Base-by-base conservation (phyloP, 495 filamentous ascomycete genomes). In the Evansstolkia leycettana region DNA sequence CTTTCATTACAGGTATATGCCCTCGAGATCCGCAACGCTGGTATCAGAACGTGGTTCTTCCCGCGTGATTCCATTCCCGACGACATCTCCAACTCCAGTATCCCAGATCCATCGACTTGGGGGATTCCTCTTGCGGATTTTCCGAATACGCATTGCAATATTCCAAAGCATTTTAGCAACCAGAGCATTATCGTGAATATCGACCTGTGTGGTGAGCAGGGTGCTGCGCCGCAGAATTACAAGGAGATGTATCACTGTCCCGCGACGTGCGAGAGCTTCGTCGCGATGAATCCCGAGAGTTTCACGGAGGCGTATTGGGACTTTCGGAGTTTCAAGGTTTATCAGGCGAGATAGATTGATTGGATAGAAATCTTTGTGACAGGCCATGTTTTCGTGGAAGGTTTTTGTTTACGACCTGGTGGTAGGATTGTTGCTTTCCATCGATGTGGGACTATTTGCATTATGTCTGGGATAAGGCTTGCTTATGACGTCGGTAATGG, bases 151-250 rank as follows among this genome's bases (percentile, higher is more conserved):
- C 35, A 69, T 33, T 72, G 68, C 39, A 52, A 69, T 36, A 66
- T 70, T 34, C 25, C 41, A 1, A 45, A 51, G 2, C 63, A 70
- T 37, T 72, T 72, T 50, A 43, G 37, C 25, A 72, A 72, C 32
- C 58, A 67, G 43, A 64, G 58, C 39, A 72, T 72, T 38, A 62
- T 72, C 37, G 60, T 48, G 1, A 70, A 72, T 39, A 72, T 70
- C 36, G 65, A 68, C 44, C 52, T 72, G 2, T 72, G 67, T 35
- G 67, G 67, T 0, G 31, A 57, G 14, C 46, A 58, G 20, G 66
- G 55, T 4, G 65, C 47, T 7, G 37, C 46, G 26, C 26, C 39
- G 5, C 45, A 48, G 34, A 54, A 52, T 29, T 71, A 71, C 40
- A 53, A 42, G 6, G 33, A 54, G n/a, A 37, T 60, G 42, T 60